A percentile compares a stretch with the other conserved stretches of the same genome.
Conservation (phyloP, 2,329 filamentous ascomycete genomes). For the Pseudocercospora crystallina region DNA sequence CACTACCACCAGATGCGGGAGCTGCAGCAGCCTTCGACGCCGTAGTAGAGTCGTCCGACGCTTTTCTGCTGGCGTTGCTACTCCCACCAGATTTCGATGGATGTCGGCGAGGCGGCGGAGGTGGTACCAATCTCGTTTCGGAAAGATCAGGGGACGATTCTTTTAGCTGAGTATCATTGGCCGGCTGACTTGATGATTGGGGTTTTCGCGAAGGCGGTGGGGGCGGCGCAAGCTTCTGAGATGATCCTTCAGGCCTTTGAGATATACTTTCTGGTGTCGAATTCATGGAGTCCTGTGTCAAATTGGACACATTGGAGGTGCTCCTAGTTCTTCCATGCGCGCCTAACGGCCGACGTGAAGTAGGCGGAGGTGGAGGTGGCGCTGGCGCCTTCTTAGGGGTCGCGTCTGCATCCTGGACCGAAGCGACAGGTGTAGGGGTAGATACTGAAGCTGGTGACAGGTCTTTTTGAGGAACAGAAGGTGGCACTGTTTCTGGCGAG, state of each 20-base stretch:
- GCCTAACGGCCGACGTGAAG: slow-evolving; percentile 45
- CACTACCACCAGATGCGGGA: slow-evolving; percentile 3
- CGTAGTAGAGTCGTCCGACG: slow-evolving; percentile 18
- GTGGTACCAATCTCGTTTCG: slow-evolving; percentile 22
- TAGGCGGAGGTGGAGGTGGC: slow-evolving; percentile 46
- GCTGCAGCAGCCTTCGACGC: slow-evolving; percentile 9
- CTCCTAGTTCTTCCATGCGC: slow-evolving; percentile 25
- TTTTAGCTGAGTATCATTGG: background rate
- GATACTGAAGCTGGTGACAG: too few species aligned
- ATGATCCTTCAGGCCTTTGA: slow-evolving; percentile 11
- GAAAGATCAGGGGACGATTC: slow-evolving; percentile 5
- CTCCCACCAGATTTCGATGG: slow-evolving; percentile 23
- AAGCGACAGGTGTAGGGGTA: slow-evolving; percentile 7
- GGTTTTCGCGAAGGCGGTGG: slow-evolving; percentile 32
- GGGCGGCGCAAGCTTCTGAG: slow-evolving; percentile 26
- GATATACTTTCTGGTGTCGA: slow-evolving; percentile 7
- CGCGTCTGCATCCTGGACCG: slow-evolving; percentile 1
- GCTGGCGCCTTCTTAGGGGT: slow-evolving; percentile 42
- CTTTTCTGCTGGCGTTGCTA: slow-evolving; percentile 21
- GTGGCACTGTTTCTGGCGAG: background rate
- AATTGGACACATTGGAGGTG: slow-evolving; percentile 27
- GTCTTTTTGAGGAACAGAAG: slow-evolving; percentile 4
- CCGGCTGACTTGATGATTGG: slow-evolving; percentile 9
- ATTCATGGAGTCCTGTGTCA: slow-evolving; percentile 14
- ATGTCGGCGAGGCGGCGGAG: slow-evolving; percentile 30